Conservation (phyloP, 2,329 filamentous ascomycete genomes). For the Penicillium olsonii region DNA sequence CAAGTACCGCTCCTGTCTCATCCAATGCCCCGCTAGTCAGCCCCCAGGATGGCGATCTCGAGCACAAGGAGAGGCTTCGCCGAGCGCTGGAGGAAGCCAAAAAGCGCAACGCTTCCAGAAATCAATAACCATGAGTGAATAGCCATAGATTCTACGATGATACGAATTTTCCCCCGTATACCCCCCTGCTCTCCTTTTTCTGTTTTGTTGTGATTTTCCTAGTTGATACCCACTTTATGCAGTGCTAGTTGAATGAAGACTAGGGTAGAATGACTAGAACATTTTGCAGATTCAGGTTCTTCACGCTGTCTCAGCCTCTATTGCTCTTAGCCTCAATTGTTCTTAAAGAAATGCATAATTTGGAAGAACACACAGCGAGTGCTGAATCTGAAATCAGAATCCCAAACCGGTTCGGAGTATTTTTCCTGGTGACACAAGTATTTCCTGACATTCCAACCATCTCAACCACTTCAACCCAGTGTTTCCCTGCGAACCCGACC, state of each 20-base stretch:
- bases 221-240: slow-evolving; percentile 13
- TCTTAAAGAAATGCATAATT: too few species aligned
- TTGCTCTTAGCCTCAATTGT: background rate
- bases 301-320: background rate
- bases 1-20: slow-evolving; percentile 19
- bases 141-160: slow-evolving; percentile 13
- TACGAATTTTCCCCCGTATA: slow-evolving; percentile 23
- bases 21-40: slow-evolving; percentile 5
- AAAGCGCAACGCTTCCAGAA: slow-evolving; percentile 51
- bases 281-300: slow-evolving; percentile 1
- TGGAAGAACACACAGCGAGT: background rate
- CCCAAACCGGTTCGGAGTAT: slow-evolving; percentile 8
- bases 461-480: too few species aligned
- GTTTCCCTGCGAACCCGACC: too few species aligned
- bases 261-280: slow-evolving; percentile 3
- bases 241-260: slow-evolving; percentile 9
- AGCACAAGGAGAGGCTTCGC: slow-evolving; percentile 51
- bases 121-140: slow-evolving; percentile 15
- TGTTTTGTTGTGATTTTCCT: background rate
- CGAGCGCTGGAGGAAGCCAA: slow-evolving; percentile 57
- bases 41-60: slow-evolving; percentile 33
- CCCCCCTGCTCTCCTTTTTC: slow-evolving; percentile 1
- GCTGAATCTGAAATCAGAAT: slow-evolving; percentile 4
- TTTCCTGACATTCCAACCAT: background rate
- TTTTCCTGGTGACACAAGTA: slow-evolving; percentile 18